These are phyloP conservation scores for Amanita fuliginea DNA, from an alignment of 768 basidiomycete genomes.

Conservation along the genomic window DNA sequence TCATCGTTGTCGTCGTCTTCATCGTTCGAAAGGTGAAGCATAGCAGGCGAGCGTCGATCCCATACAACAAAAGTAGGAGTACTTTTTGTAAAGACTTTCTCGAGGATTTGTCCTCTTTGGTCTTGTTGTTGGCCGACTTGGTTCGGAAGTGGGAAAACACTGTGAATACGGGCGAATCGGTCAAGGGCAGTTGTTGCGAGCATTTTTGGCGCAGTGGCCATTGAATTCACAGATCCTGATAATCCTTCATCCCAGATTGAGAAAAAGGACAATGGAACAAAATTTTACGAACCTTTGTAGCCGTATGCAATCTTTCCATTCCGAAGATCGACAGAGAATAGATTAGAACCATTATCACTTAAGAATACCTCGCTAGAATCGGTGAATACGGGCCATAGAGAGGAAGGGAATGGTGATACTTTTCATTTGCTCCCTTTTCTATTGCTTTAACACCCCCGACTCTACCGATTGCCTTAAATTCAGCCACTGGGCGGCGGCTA, in stretches of 20 bases:
- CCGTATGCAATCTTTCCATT: constrained; percentile 53
- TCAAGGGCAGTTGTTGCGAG: constrained; percentile 59
- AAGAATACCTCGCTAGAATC: constrained; percentile 53
- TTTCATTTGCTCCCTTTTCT: constrained; percentile 46
- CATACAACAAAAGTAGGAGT: constrained; percentile 54
- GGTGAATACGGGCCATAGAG: constrained; percentile 3
- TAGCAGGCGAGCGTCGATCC: constrained; percentile 27
- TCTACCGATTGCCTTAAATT: constrained; percentile 53
- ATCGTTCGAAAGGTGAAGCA: constrained; percentile 12
- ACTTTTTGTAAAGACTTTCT: constrained; percentile 53
- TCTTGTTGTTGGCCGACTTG: constrained; percentile 39
- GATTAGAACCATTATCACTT: constrained; percentile 50
- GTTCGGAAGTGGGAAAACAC: constrained; percentile 38
- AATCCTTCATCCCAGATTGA: constrained; percentile 34
- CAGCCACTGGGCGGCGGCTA: constrained; percentile 52
- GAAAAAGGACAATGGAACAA: neutral
- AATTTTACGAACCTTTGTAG: constrained; percentile 43
- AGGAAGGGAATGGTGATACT: constrained; percentile 22
- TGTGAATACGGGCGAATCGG: constrained; percentile 63
- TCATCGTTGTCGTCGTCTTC: constrained; percentile 27
- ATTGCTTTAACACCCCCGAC: constrained; percentile 50
- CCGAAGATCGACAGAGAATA: constrained; percentile 60
- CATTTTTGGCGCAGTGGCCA: constrained; percentile 41
- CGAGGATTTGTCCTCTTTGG: constrained; percentile 46
- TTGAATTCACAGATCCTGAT: constrained; percentile 57